These are phyloP conservation scores for Melanogaster broomeanus DNA, from an alignment of 768 basidiomycete genomes.

Conservation along the genomic window DNA sequence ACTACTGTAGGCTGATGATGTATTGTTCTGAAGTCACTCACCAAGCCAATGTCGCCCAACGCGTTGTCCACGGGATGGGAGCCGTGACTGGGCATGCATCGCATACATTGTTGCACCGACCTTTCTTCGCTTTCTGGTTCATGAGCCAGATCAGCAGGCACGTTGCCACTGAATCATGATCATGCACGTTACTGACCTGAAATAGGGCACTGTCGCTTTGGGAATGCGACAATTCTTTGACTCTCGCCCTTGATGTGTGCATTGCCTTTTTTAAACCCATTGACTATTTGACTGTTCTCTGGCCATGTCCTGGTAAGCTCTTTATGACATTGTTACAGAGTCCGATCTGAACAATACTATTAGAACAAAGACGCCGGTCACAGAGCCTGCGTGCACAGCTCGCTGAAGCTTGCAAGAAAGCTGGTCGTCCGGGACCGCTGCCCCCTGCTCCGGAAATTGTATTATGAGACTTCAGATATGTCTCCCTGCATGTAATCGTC, in stretches of 20 bases:
- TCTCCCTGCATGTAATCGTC: neutral
- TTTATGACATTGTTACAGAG: neutral
- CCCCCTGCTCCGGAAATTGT: conserved; percentile 24
- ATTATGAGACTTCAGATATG: neutral
- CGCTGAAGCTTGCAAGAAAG: conserved; percentile 44
- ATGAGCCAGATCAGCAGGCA: conserved; percentile 68
- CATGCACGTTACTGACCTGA: conserved; percentile 12
- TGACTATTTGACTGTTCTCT: conserved; percentile 61
- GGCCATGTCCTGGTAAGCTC: conserved; percentile 62
- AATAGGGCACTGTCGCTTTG: conserved; percentile 58
- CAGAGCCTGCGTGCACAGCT: conserved; percentile 48
- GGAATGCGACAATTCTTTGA: conserved; percentile 58
- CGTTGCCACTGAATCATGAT: conserved; percentile 8
- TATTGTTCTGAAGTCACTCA: conserved; percentile 49
- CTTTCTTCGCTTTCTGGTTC: conserved; percentile 76
- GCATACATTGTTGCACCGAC: conserved; percentile 54
- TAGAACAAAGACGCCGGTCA: conserved; percentile 57
- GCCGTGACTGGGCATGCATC: conserved; percentile 54
- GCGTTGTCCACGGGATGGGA: conserved; percentile 59
- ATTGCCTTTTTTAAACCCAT: conserved; percentile 60
- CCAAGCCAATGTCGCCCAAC: conserved; percentile 59
- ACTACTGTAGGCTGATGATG: conserved; percentile 1
- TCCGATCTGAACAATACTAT: conserved; percentile 5
- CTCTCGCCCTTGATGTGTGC: conserved; percentile 62
- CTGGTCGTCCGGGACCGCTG: conserved; percentile 49